Evolutionary conservation across 352 stramenopile species (phyloP).

Genomic region (Globisporangium barbulae): DNA sequence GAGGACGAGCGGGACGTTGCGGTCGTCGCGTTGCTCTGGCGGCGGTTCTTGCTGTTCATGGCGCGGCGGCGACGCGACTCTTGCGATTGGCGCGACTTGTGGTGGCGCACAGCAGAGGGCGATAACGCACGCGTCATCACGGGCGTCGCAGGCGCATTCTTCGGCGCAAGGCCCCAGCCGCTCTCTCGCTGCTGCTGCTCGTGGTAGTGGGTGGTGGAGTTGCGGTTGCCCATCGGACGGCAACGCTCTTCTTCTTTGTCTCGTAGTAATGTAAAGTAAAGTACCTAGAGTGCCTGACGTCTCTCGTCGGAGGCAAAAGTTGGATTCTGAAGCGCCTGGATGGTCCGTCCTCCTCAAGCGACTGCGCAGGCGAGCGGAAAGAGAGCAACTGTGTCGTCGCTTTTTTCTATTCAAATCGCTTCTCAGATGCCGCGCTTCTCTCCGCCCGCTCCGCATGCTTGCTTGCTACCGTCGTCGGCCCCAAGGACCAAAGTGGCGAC

Average conservation of each 20-base stretch:
- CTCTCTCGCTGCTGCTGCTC: constrained; percentile 4
- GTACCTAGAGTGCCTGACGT: not conserved
- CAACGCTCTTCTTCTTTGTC: not conserved
- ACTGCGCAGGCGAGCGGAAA: not conserved
- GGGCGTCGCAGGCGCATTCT: not conserved
- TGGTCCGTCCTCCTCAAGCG: constrained; percentile 1
- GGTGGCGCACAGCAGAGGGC: constrained; percentile 3
- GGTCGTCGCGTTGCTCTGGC: constrained; percentile 9
- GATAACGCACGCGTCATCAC: not conserved
- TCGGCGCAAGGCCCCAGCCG: not conserved
- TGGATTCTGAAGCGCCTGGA: constrained; percentile 9
- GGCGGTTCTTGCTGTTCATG: not conserved
- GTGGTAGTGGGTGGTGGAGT: constrained; percentile 3
- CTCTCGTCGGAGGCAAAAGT: constrained; percentile 5
- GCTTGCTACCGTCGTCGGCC: not conserved
- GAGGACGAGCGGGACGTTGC: constrained; percentile 4
- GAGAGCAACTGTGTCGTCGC: constrained; percentile 5
- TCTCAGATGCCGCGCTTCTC: constrained; percentile 18
- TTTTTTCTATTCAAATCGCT: constrained; percentile 15
- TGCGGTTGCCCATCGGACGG: constrained; percentile 10
- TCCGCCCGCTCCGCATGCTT: not conserved
- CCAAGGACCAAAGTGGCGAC: not conserved
- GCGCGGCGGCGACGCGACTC: constrained; percentile 7
- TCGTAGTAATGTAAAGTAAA: not conserved
- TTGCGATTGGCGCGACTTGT: constrained; percentile 17